Percentiles rank a stretch among this genome's conserved stretches.
phyloP scores from a whole-genome alignment of 176 grass and related monocot species.

The Lolium multiflorum region DNA sequence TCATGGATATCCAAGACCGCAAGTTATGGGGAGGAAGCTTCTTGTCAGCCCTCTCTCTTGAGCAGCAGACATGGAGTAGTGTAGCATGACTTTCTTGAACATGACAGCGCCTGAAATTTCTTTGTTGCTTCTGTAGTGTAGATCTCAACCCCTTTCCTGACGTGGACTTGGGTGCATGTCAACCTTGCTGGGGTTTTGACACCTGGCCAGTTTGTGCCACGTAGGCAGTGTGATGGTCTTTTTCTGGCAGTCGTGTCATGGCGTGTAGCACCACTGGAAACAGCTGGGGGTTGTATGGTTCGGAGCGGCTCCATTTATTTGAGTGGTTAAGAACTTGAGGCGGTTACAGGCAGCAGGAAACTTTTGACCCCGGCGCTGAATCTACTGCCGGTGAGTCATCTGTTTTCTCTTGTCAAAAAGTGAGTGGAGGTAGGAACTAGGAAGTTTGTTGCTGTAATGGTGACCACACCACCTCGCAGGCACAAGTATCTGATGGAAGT shows the following conservation, averaged over 20 bases:
- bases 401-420: not conserved
- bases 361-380: slow-evolving; percentile 28
- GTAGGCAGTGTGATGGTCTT: not conserved
- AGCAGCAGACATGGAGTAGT: slow-evolving; percentile 24
- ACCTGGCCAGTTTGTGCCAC: slow-evolving; percentile 26
- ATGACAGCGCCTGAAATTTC: slow-evolving; percentile 50
- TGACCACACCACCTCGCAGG: slow-evolving; percentile 39
- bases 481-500: not conserved
- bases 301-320: not conserved
- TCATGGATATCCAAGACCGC: not conserved
- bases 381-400: not conserved
- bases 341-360: not conserved
- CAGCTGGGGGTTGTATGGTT: not conserved
- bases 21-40: slow-evolving; percentile 49
- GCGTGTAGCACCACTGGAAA: slow-evolving; percentile 1
- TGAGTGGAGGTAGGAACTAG: not conserved
- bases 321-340: not conserved
- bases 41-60: not conserved
- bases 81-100: slow-evolving; percentile 27
- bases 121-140: slow-evolving; percentile 41
- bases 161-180: slow-evolving; percentile 35
- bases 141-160: slow-evolving; percentile 39
- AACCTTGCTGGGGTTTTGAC: slow-evolving; percentile 22
- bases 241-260: not conserved
- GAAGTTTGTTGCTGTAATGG: slow-evolving; percentile 20